Evolutionary conservation across 345 rosid species (phyloP), one percentile per base, ranked within the genome.

Genomic region (Diplotaxis tenuifolia): DNA sequence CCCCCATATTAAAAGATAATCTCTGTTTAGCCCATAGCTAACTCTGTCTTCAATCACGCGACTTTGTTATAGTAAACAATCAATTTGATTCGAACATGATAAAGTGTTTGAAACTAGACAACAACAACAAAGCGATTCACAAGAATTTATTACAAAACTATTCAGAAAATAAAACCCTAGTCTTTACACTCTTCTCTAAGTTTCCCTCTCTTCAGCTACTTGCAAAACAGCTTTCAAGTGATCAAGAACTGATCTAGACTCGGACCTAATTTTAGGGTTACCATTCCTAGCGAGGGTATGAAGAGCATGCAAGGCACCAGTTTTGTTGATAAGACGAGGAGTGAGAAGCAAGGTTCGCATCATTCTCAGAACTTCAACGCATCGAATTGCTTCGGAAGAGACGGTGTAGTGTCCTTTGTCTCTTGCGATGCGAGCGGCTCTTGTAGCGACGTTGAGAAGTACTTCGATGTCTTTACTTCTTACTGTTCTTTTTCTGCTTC

Each of bases 251-350:
- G 59, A 1, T 31, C 8, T 63, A 0, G 79, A 62, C 53, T 70
- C 71, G 0, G 75, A 70, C 4, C 71, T 15, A 56, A 76, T 76
- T 15, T 69, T 70, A 76, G 75, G 75, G 71, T 76, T 76, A 21
- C 54, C 71, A 2, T 76, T 63, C 3, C 5, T 76, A 3, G 66
- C 12, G 38, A 76, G 75, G 10, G 56, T 12, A 0, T 3, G 31
- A 62, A 76, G 6, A 15, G 60, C 0, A 10, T 19, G 22, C 3
- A 70, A 45, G 12, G 66, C 59, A 9, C 40, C 6, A 1, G 75
- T 55, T 14, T 54, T 7, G 21, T 2, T 36, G 8, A 70, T 42
- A 6, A 70, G 10, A 0, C 65, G 23, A 69, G 79, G 54, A 27
- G 36, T 63, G 0, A 70, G 20, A 70, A 65, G 60, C 38, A 75